Percentiles rank a stretch among this genome's conserved stretches.
These are phyloP conservation scores for Tetratostichococcus sp. DNA, from an alignment of 139 green algal species.

Conservation along the genomic window DNA sequence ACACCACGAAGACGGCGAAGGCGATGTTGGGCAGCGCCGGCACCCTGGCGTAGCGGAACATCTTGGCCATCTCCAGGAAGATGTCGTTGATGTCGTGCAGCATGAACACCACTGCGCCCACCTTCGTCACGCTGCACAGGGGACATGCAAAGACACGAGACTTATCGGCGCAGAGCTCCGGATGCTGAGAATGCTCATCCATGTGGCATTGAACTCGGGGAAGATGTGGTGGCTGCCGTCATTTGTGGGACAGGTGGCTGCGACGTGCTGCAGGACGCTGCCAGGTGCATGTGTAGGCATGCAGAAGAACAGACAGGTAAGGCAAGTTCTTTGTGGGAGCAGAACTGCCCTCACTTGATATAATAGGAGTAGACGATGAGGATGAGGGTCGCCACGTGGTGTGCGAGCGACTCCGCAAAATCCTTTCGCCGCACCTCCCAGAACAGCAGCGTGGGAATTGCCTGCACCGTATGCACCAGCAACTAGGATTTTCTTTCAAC, in stretches of 20 bases:
- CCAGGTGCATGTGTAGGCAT: no score
- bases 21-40: conserved; percentile 18
- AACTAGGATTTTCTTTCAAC: no score
- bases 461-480: conserved; percentile 26
- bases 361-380: conserved; percentile 69
- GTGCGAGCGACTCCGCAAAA: conserved; percentile 67
- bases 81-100: conserved; percentile 85
- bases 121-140: conserved; percentile 59
- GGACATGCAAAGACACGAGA: background rate
- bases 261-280: no score
- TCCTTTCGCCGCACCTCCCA: conserved; percentile 79
- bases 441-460: conserved; percentile 44
- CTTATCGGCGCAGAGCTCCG: no score
- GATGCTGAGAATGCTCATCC: no score
- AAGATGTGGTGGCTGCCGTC: no score
- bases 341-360: conserved; percentile 41
- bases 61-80: conserved; percentile 83
- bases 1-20: conserved; percentile 57
- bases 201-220: no score
- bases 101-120: conserved; percentile 78
- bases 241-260: no score
- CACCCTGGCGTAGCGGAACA: conserved; percentile 53
- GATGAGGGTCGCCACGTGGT: conserved; percentile 77
- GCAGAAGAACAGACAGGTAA: no score
- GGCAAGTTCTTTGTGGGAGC: no score